Conservation (phyloP, 1,284 basidiomycete species). For the Ceratobasidium sp. region DNA sequence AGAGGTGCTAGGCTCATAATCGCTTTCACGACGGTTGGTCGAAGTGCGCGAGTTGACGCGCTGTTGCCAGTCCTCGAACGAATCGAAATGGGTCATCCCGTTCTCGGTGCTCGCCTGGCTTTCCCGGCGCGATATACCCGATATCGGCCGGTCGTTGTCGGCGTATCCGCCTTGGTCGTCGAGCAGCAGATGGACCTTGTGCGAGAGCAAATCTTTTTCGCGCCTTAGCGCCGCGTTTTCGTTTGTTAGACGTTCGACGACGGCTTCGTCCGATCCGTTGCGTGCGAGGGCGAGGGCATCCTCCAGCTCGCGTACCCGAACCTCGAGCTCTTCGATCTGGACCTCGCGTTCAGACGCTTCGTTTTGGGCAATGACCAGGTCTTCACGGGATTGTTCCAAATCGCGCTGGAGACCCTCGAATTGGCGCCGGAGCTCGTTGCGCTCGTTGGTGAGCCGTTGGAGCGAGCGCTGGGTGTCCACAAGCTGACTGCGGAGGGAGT, state of each 20-base stretch:
- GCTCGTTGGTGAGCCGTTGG: slow-evolving; percentile 74
- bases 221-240: slow-evolving; percentile 80
- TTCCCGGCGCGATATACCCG: slow-evolving; percentile 68
- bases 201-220: slow-evolving; percentile 85
- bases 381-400: slow-evolving; percentile 75
- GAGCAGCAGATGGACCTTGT: slow-evolving; percentile 85
- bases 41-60: slow-evolving; percentile 50
- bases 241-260: slow-evolving; percentile 77
- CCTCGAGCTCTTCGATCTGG: slow-evolving; percentile 79
- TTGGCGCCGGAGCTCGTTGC: slow-evolving; percentile 78
- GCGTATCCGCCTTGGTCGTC: slow-evolving; percentile 78
- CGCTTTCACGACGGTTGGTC: slow-evolving; percentile 72
- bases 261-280: slow-evolving; percentile 73
- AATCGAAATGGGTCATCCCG: slow-evolving; percentile 70
- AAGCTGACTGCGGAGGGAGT: slow-evolving; percentile 72
- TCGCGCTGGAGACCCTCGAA: slow-evolving; percentile 80
- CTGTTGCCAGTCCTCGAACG: slow-evolving; percentile 83
- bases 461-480: slow-evolving; percentile 76
- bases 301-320: slow-evolving; percentile 81
- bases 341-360: slow-evolving; percentile 79
- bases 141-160: slow-evolving; percentile 67
- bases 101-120: slow-evolving; percentile 86
- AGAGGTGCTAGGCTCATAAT: slow-evolving; percentile 66
- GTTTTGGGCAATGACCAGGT: slow-evolving; percentile 73
- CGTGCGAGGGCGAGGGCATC: slow-evolving; percentile 79